Evolutionary conservation across 2,329 filamentous ascomycete species (phyloP).

Genomic region (Phialophora macrospora): DNA sequence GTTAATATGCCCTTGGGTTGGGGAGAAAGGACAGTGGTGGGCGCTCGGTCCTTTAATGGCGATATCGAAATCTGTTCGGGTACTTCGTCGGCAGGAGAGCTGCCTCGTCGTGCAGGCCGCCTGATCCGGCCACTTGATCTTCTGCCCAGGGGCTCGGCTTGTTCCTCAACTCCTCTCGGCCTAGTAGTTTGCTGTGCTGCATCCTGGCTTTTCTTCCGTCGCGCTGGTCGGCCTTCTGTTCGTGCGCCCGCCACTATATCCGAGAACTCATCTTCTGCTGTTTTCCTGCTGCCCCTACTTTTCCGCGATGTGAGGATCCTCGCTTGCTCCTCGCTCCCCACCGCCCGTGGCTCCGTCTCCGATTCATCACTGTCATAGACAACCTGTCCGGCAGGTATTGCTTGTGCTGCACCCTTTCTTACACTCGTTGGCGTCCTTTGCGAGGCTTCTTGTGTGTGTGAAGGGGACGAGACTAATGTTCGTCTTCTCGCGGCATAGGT

Average conservation of each 20-base stretch:
- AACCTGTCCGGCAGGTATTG: background rate
- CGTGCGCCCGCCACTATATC: background rate
- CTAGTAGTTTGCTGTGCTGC: background rate
- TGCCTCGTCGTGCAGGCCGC: constrained; percentile 11
- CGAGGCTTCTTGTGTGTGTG: background rate
- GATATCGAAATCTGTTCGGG: background rate
- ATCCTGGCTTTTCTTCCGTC: background rate
- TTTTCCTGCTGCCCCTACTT: background rate
- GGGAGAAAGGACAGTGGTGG: constrained; percentile 20
- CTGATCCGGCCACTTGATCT: constrained; percentile 25
- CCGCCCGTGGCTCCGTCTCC: background rate
- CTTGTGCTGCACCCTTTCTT: background rate
- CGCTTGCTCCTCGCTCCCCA: background rate
- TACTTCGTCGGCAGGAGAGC: background rate
- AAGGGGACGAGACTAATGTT: constrained; percentile 19
- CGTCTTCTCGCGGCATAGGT: constrained; percentile 34
- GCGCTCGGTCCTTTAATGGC: background rate
- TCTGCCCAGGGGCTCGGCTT: background rate
- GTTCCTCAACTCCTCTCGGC: background rate
- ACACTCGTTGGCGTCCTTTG: background rate
- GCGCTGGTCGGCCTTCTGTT: background rate
- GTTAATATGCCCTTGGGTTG: constrained; percentile 39
- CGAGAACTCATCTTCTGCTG: background rate
- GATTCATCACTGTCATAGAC: background rate
- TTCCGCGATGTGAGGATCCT: background rate